These are phyloP conservation scores for Bryoerythrophyllum caledonicum DNA, from an alignment of 225 moss, liverwort and hornwort species.

Conservation along the genomic window DNA sequence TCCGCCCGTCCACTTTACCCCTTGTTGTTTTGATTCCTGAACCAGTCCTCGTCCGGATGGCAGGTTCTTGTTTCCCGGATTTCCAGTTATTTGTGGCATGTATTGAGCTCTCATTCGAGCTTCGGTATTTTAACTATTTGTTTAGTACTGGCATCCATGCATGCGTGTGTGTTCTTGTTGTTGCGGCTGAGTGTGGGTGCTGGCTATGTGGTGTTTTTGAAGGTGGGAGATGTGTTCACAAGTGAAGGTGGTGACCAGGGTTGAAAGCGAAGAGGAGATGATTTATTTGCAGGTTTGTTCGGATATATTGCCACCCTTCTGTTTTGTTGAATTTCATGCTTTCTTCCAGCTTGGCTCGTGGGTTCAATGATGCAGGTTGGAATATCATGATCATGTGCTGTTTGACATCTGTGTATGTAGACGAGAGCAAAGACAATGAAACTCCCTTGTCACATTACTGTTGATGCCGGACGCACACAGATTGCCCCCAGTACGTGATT, in stretches of 20 bases:
- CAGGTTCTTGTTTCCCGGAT: neutral
- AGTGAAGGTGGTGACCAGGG: constrained; percentile 93
- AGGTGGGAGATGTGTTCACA: constrained; percentile 96
- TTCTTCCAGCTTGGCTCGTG: neutral
- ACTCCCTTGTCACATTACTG: constrained; percentile 80
- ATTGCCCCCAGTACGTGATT: constrained; percentile 78
- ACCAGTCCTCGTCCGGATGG: neutral
- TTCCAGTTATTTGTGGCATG: neutral
- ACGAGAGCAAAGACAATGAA: constrained; percentile 76
- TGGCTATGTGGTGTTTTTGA: constrained; percentile 9
- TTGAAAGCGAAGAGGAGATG: constrained; percentile 91
- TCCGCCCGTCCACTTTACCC: neutral
- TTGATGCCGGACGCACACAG: constrained; percentile 94
- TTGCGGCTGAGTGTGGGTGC: neutral
- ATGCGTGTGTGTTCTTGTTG: neutral
- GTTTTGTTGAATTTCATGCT: constrained; percentile 7
- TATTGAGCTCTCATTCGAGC: neutral
- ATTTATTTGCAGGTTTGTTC: constrained; percentile 57
- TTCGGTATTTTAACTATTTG: neutral
- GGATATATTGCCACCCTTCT: neutral
- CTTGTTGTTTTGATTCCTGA: neutral
- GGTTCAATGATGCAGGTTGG: constrained; percentile 6
- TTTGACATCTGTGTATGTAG: constrained; percentile 33
- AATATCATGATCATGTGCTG: neutral
- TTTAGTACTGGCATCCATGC: neutral